Percentiles rank a stretch among this genome's conserved stretches.
phyloP scores from a whole-genome alignment of 164 flowering plant genomes.

The Euptelea pleiosperma region DNA sequence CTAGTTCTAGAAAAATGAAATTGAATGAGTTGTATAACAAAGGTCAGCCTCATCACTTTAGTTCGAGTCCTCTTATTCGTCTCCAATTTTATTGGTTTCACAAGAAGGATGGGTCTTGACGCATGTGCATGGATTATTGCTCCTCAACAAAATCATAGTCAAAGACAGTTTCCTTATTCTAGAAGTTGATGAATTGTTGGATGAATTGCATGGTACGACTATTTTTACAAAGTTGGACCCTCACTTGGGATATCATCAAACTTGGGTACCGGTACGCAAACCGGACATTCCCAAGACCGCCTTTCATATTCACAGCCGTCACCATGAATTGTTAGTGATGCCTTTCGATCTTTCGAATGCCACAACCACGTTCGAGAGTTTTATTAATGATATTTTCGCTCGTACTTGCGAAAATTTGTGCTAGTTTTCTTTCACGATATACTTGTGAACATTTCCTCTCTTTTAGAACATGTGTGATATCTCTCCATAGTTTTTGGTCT shows the following conservation, averaged over 20 bases:
- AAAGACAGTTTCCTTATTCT: not conserved
- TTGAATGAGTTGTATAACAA: not conserved
- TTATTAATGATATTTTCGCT: not conserved
- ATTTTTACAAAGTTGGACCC: not conserved
- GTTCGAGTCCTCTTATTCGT: not conserved
- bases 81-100: not conserved
- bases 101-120: not conserved
- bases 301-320: not conserved
- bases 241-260: not conserved
- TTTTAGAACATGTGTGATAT: too few relatives aligned
- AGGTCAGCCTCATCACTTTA: not conserved
- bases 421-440: too few relatives aligned
- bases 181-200: not conserved
- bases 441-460: too few relatives aligned
- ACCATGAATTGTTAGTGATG: slow-evolving; percentile 9
- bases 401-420: not conserved
- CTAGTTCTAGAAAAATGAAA: not conserved
- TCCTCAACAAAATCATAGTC: not conserved
- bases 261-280: not conserved
- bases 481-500: too few relatives aligned
- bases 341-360: not conserved
- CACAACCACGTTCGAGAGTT: not conserved
- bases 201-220: not conserved
- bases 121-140: not conserved
- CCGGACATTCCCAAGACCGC: not conserved